These are phyloP conservation scores for Anthracocystis setariae DNA, from an alignment of 1,284 basidiomycete species.

Conservation along the genomic window DNA sequence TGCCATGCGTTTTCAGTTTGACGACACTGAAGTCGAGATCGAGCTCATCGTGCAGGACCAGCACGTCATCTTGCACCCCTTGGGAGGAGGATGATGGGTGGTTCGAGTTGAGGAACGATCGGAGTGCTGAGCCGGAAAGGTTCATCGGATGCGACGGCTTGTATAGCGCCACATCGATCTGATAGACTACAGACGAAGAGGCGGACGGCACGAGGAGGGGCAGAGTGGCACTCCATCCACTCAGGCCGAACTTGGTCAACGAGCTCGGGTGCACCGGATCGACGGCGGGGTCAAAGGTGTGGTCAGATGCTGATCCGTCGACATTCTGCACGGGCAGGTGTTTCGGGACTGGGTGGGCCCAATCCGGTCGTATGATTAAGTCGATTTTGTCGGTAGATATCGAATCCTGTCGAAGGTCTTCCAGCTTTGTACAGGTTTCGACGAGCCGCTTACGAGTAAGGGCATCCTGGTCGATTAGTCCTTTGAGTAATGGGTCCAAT, in stretches of 20 bases:
- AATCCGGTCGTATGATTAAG: background rate
- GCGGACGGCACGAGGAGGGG: slow-evolving; percentile 4
- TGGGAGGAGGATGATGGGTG: background rate
- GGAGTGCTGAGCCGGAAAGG: slow-evolving; percentile 24
- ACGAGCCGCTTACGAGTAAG: slow-evolving; percentile 1
- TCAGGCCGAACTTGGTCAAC: background rate
- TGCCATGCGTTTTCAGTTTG: slow-evolving; percentile 13
- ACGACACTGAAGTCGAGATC: slow-evolving; percentile 22
- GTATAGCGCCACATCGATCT: slow-evolving; percentile 21
- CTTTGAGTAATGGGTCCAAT: slow-evolving; percentile 17
- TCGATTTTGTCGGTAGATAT: background rate
- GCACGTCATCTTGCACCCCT: slow-evolving; percentile 6
- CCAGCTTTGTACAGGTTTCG: slow-evolving; percentile 5
- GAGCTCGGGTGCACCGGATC: too few species aligned
- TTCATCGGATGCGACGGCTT: slow-evolving; percentile 42
- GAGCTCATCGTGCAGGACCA: slow-evolving; percentile 44
- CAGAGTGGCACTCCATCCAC: slow-evolving; percentile 1
- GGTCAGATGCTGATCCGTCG: too few species aligned
- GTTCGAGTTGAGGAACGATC: slow-evolving; percentile 10
- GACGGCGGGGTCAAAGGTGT: too few species aligned
- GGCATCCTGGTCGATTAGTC: slow-evolving; percentile 8
- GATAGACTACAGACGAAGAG: slow-evolving; percentile 1
- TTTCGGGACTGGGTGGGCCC: slow-evolving; percentile 5
- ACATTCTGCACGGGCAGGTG: too few species aligned
- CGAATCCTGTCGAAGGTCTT: slow-evolving; percentile 3